phyloP scores from a whole-genome alignment of 164 flowering plant genomes.

The Santalum album region DNA sequence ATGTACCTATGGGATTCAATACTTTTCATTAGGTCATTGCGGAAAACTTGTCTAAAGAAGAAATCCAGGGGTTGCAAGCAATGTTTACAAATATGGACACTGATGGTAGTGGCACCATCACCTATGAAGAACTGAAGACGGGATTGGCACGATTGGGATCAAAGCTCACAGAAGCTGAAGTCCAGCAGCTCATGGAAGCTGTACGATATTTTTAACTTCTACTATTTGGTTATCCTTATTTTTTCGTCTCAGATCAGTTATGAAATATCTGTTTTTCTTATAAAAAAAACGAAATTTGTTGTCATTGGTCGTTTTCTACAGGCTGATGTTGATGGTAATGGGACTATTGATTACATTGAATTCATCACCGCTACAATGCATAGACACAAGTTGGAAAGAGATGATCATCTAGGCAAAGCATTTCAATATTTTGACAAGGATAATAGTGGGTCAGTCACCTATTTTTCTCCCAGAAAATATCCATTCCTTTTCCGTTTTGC shows the following conservation, averaged over 20 bases:
- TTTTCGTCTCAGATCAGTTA: not conserved
- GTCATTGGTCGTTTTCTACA: constrained; percentile 14
- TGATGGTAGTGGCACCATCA: constrained; percentile 81
- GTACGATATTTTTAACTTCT: constrained; percentile 33
- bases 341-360: constrained; percentile 82
- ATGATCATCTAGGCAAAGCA: constrained; percentile 76
- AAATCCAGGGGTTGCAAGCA: constrained; percentile 80
- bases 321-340: constrained; percentile 98
- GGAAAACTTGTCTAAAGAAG: constrained; percentile 77
- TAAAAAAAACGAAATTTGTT: too few relatives aligned
- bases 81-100: constrained; percentile 91
- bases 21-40: constrained; percentile 62
- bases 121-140: constrained; percentile 75
- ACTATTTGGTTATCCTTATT: not conserved
- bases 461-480: not conserved
- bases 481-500: not conserved
- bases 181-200: constrained; percentile 90
- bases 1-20: not conserved
- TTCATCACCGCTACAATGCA: constrained; percentile 95
- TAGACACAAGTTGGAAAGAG: constrained; percentile 73
- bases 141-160: constrained; percentile 88
- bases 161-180: constrained; percentile 79
- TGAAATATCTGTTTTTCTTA: too few relatives aligned
- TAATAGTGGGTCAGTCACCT: constrained; percentile 63
- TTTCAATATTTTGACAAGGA: constrained; percentile 86